Conservation (phyloP, 805 yeast genomes). For the Kuraishia molischiana region DNA sequence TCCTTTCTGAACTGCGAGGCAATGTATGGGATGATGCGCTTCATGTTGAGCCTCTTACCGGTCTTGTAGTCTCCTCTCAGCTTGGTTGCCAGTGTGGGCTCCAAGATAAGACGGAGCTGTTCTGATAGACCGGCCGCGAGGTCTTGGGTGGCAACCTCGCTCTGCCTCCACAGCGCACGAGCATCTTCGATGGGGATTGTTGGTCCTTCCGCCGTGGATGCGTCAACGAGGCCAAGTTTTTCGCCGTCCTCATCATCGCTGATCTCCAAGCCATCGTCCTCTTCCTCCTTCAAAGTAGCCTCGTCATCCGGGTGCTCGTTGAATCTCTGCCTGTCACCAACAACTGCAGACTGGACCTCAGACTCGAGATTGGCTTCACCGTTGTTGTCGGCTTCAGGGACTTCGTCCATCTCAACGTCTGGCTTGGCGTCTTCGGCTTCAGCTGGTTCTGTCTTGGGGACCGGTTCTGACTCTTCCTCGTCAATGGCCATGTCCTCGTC, state of each 20-base stretch:
- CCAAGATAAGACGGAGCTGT: constrained; percentile 84
- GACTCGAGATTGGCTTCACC: constrained; percentile 27
- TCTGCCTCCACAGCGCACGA: constrained; percentile 67
- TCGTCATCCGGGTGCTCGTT: constrained; percentile 23
- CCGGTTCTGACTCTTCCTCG: constrained; percentile 38
- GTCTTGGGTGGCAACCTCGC: constrained; percentile 82
- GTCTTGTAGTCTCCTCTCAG: constrained; percentile 93
- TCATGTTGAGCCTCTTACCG: constrained; percentile 95
- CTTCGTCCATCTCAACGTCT: constrained; percentile 18
- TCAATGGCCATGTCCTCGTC: constrained; percentile 79
- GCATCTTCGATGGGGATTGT: constrained; percentile 51
- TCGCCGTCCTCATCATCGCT: constrained; percentile 9
- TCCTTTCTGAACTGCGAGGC: constrained; percentile 97
- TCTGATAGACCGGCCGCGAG: constrained; percentile 83
- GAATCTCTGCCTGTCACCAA: constrained; percentile 34
- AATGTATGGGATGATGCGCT: constrained; percentile 92
- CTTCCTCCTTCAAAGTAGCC: constrained; percentile 17
- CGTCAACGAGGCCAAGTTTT: constrained; percentile 11
- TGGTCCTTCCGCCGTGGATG: constrained; percentile 6
- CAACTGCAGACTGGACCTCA: constrained; percentile 37
- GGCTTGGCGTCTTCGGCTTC: constrained; percentile 16
- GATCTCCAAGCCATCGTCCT: constrained; percentile 9
- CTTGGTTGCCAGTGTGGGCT: constrained; percentile 95
- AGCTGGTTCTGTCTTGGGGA: constrained; percentile 11
- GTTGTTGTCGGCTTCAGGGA: constrained; percentile 13